Evolutionary conservation across 208 protist species (phyloP).

Genomic region (Phytomonas serpens): DNA sequence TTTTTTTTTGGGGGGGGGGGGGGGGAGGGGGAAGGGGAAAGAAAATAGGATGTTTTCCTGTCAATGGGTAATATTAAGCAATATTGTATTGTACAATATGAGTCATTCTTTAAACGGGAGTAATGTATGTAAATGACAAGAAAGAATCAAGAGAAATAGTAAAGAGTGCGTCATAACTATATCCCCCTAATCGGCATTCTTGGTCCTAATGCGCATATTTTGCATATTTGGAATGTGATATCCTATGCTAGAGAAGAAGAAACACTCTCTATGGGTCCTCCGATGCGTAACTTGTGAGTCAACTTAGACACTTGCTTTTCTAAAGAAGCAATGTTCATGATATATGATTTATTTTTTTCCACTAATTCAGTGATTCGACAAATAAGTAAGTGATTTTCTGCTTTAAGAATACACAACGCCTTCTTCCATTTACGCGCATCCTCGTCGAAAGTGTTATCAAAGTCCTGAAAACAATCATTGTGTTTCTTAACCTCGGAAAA

Average conservation of each 20-base stretch:
- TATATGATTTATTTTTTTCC: conserved; percentile 18
- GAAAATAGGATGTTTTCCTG: background rate
- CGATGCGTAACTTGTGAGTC: background rate
- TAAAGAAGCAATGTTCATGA: conserved; percentile 19
- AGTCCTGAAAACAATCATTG: background rate
- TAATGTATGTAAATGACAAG: background rate
- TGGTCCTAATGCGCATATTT: background rate
- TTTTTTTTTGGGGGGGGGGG: too few species aligned
- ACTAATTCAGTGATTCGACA: conserved; percentile 18
- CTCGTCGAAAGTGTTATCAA: background rate
- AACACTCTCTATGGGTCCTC: background rate
- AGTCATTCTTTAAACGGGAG: background rate
- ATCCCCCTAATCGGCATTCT: background rate
- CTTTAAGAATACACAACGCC: conserved; percentile 15
- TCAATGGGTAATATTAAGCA: background rate
- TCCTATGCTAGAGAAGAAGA: background rate
- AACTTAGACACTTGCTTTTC: conserved; percentile 7
- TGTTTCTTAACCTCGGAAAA: background rate
- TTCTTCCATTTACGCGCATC: conserved; percentile 8
- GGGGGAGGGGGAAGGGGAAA: too few species aligned
- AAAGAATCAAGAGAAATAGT: background rate
- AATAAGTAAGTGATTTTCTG: conserved; percentile 25
- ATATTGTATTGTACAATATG: background rate
- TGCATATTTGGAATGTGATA: background rate
- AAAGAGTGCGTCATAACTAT: background rate